Evolutionary conservation across 805 yeast species (phyloP).

Genomic region (Pichia thaimueangensis): DNA sequence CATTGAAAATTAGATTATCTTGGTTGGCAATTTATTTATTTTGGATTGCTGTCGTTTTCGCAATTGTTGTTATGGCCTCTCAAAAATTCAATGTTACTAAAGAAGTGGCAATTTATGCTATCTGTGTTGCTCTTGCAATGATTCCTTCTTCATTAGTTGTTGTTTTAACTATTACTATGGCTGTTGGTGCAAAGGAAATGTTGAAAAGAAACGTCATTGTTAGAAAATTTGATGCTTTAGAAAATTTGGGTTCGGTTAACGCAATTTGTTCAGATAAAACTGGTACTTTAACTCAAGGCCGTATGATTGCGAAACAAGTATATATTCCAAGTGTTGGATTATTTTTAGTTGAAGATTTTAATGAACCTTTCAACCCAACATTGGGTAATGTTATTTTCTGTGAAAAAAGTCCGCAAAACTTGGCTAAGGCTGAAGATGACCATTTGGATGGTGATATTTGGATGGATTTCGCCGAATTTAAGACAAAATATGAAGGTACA

Average conservation of each 20-base stretch:
- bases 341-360: slow-evolving; percentile 45
- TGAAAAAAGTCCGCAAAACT: slow-evolving; percentile 34
- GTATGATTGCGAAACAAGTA: slow-evolving; percentile 64
- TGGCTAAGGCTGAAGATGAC: slow-evolving; percentile 29
- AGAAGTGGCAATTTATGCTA: slow-evolving; percentile 83
- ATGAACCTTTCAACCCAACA: slow-evolving; percentile 60
- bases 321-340: slow-evolving; percentile 66
- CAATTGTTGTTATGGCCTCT: slow-evolving; percentile 81
- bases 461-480: slow-evolving; percentile 25
- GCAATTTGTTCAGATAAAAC: slow-evolving; percentile 81
- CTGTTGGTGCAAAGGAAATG: slow-evolving; percentile 72
- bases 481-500: slow-evolving; percentile 10
- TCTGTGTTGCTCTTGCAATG: slow-evolving; percentile 78
- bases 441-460: slow-evolving; percentile 29
- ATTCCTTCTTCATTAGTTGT: slow-evolving; percentile 77
- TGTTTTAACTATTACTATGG: slow-evolving; percentile 81
- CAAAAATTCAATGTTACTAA: slow-evolving; percentile 67
- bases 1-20: slow-evolving; percentile 68
- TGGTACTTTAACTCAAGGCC: slow-evolving; percentile 76
- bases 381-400: slow-evolving; percentile 40
- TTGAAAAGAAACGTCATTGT: slow-evolving; percentile 66
- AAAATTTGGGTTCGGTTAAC: slow-evolving; percentile 72
- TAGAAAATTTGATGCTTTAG: slow-evolving; percentile 69
- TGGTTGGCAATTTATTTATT: slow-evolving; percentile 70
- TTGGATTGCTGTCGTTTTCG: slow-evolving; percentile 74